Percentiles rank a stretch among this genome's conserved stretches.
Conservation (phyloP, 306 rosid genomes). For the Dryas octopetala region DNA sequence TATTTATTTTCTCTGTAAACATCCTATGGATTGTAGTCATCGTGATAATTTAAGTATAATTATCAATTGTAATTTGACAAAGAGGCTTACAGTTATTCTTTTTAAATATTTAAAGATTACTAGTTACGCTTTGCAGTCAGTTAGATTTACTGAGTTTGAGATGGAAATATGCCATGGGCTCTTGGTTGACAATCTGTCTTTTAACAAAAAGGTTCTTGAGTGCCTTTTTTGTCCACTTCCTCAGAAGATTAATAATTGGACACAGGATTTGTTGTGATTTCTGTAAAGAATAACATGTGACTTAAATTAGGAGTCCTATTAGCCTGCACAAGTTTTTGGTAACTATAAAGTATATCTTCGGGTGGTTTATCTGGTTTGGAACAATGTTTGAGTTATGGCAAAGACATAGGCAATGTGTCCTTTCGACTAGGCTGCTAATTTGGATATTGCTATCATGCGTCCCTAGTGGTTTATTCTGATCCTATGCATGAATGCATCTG, state of each 20-base stretch:
- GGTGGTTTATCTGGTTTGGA: background rate
- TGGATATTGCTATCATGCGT: background rate
- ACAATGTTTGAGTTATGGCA: background rate
- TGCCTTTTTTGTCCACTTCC: background rate
- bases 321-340: background rate
- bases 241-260: background rate
- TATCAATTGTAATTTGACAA: background rate
- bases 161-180: background rate
- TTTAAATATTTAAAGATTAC: background rate
- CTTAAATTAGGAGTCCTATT: background rate
- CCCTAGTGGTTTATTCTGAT: background rate
- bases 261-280: background rate
- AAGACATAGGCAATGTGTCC: background rate
- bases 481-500: background rate
- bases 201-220: background rate
- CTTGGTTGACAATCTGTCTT: background rate
- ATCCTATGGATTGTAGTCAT: slow-evolving; percentile 1
- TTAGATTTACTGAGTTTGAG: background rate
- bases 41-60: background rate
- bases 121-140: background rate
- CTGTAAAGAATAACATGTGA: background rate
- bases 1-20: background rate
- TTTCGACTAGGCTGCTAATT: background rate
- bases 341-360: background rate
- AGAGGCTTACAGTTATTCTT: background rate